Evolutionary conservation across 495 filamentous ascomycete species (phyloP).

Genomic region (Tuber melanosporum): DNA sequence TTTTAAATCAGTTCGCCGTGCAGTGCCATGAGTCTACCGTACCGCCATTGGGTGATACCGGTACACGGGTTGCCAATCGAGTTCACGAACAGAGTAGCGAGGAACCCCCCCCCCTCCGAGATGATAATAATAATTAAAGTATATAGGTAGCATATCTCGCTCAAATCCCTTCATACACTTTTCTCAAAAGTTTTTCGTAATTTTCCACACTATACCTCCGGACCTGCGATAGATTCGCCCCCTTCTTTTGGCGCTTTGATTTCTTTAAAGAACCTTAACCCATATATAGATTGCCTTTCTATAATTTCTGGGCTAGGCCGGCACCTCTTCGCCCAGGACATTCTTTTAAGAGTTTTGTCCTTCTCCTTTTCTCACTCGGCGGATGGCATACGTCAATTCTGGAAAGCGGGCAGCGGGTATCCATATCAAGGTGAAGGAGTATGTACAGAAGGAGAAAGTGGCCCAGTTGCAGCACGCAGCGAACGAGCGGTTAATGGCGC

Average conservation of each 20-base stretch:
- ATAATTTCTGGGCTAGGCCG: background rate
- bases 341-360: background rate
- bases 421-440: background rate
- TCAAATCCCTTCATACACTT: slow-evolving; percentile 9
- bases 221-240: background rate
- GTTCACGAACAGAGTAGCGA: background rate
- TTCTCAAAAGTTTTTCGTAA: slow-evolving; percentile 14
- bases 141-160: slow-evolving; percentile 11
- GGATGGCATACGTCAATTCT: slow-evolving; percentile 11
- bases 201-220: slow-evolving; percentile 5
- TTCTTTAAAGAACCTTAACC: slow-evolving; percentile 4
- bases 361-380: slow-evolving; percentile 6
- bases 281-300: background rate
- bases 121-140: background rate
- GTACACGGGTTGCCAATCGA: background rate
- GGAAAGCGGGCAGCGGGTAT: background rate
- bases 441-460: background rate
- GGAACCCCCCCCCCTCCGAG: background rate
- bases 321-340: background rate
- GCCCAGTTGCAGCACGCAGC: background rate
- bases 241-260: background rate
- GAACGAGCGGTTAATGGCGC: background rate
- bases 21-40: background rate
- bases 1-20: background rate
- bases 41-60: background rate